These are phyloP conservation scores for Aspergillus sp. DNA, from an alignment of 2,329 filamentous ascomycete genomes.

Conservation along the genomic window DNA sequence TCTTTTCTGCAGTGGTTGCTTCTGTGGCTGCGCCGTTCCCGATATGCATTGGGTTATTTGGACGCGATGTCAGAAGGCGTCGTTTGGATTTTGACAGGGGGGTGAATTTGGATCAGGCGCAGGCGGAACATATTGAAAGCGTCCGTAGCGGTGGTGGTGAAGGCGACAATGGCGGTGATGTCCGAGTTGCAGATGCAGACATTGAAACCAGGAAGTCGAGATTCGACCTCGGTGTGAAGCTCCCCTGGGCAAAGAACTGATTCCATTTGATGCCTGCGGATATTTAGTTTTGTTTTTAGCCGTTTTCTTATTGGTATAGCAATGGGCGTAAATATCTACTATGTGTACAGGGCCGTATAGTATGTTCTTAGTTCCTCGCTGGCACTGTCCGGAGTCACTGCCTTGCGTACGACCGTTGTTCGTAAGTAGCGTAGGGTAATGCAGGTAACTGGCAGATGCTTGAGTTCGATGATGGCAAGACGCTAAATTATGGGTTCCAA, in stretches of 20 bases:
- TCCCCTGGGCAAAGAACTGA: constrained; percentile 7
- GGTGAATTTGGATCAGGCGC: constrained; percentile 19
- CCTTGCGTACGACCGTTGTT: too few species aligned
- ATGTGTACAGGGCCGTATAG: too few species aligned
- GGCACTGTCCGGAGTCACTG: too few species aligned
- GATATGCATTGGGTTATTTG: constrained; percentile 69
- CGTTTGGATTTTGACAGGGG: constrained; percentile 43
- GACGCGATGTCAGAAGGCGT: constrained; percentile 46
- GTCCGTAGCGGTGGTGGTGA: not conserved
- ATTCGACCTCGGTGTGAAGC: constrained; percentile 6
- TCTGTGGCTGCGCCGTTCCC: constrained; percentile 66
- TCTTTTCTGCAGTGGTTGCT: constrained; percentile 76
- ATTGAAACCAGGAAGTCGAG: not conserved
- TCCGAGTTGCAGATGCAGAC: not conserved
- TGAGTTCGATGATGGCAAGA: too few species aligned
- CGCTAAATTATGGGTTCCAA: too few species aligned
- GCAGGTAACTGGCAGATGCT: too few species aligned
- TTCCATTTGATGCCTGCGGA: too few species aligned
- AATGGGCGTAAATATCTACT: too few species aligned
- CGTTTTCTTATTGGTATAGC: too few species aligned
- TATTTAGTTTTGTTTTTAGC: not conserved
- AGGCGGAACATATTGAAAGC: not conserved
- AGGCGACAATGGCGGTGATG: not conserved
- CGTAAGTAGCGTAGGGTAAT: too few species aligned
- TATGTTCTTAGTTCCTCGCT: too few species aligned